Evolutionary conservation across 768 basidiomycete species (phyloP), one percentile per base, ranked within the genome.

Genomic region (Amanita pallidorosea): DNA sequence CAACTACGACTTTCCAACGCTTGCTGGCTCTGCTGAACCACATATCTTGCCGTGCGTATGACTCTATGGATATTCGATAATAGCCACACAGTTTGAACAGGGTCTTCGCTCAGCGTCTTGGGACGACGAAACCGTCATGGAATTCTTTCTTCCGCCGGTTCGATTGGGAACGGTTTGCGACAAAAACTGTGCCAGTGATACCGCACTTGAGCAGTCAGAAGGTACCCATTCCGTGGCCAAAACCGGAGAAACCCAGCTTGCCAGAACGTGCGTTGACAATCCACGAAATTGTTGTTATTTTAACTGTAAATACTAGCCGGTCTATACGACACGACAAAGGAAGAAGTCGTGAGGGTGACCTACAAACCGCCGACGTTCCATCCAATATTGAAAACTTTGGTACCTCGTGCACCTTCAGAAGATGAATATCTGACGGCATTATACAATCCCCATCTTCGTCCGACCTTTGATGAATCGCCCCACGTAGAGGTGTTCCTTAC

Each of bases 91-190:
- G 41, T 27, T 45, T 53, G 47, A 53, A 13, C 51, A 92, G 88
- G 11, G 83, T 91, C 0, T 92, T 88, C 64, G 89, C 88, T 3
- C 75, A 73, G 51, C 85, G 89, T 25, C 46, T 90, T 36, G 77
- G 77, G 40, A 80, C 76, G 8, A 74, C 83, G 15, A 61, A 69
- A 12, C 79, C 87, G 2, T 65, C 68, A 44, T 91, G 80, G 79
- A 73, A 79, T 53, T 70, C 70, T 3, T 65, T 67, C 50, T 64
- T 69, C 37, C 72, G 73, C 55, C 74, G 77, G 23, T 90, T 72
- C 60, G 70, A 80, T 20, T 92, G 89, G 89, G 73, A 76, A 40
- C 80, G 89, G 48, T 78, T 79, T 54, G 86, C 84, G 5, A 73
- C 76, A 1, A 76, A 72, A 44, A 89, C 86, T 7, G 66, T 69